Percentiles rank a stretch among this genome's conserved stretches.
Conservation (phyloP, 192 early-diverging fungal species). For the Cetraspora pellucida region DNA sequence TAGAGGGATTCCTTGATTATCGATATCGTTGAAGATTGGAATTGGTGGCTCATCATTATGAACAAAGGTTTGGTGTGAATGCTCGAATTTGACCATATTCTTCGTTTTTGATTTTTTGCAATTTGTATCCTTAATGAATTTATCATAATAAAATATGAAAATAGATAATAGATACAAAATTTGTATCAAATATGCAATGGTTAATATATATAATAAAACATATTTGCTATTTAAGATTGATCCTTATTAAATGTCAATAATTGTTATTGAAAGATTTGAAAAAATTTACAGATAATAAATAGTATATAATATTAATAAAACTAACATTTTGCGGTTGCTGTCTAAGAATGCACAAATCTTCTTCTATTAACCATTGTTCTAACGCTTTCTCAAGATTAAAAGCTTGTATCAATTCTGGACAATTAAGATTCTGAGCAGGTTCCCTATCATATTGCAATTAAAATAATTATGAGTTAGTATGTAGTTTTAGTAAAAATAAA, state of each 20-base stretch:
- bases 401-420: background rate
- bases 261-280: no score
- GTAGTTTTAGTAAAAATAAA: background rate
- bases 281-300: no score
- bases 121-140: background rate
- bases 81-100: background rate
- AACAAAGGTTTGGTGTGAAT: background rate
- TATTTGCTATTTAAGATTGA: no score
- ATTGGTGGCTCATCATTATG: constrained; percentile 10
- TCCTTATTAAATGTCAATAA: no score
- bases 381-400: background rate
- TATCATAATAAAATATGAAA: no score
- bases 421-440: constrained; percentile 24
- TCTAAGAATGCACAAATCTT: background rate
- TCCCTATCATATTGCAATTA: background rate
- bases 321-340: background rate
- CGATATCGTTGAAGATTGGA: constrained; percentile 10
- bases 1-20: background rate
- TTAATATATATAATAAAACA: no score
- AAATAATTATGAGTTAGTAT: background rate
- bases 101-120: background rate
- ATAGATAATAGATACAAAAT: no score
- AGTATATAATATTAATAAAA: no score
- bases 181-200: no score
- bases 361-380: background rate